Evolutionary conservation across 2,329 filamentous ascomycete genomes (phyloP), one percentile per base, ranked within the genome.

Genomic region (Pyrenophora seminiperda): DNA sequence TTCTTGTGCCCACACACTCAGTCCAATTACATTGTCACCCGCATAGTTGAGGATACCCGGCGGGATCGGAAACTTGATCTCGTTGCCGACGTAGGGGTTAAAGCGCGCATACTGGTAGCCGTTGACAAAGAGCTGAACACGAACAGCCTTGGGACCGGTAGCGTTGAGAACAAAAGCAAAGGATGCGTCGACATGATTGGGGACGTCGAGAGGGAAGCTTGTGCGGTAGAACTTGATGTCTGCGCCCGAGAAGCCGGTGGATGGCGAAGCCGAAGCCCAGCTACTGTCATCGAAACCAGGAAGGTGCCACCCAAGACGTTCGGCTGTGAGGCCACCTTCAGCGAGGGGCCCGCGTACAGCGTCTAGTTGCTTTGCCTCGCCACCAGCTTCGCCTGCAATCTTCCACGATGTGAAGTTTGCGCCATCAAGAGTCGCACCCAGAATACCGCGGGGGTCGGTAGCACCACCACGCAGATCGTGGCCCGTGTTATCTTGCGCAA

Each of bases 101-200:
- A 80, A 86, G 6, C 81, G 77, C 2, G 81, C 83, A 56, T 84
- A 86, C 61, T 86, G 83, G 59, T 86, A 87, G 0, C 84, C 84
- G 47, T 87, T 87, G n/a, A 86, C 78, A 47, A 83, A 86, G 2
- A 87, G 65, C 58, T 84, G 77, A 0, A 78, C 80, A 9, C 84
- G 76, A 10, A 82, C 76, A 0, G 76, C 74, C 13, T 72, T 68
- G 5, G 74, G 73, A 0, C 71, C 67, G 0, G 78, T 73, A 0
- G 80, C 78, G 0, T 75, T 76, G 2, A 86, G 70, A 2, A 77
- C 72, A 60, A 86, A 82, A 0, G 81, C 81, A 22, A 86, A 74
- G 0, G 81, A 81, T 0, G 83, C 79, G 47, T 86, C 83, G 0
- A 83, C 63, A 0, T 77, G 78, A 0, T 66, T 54, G 0, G 82